phyloP scores from a whole-genome alignment of 345 rosid genomes.

The Hibiscus syriacus region DNA sequence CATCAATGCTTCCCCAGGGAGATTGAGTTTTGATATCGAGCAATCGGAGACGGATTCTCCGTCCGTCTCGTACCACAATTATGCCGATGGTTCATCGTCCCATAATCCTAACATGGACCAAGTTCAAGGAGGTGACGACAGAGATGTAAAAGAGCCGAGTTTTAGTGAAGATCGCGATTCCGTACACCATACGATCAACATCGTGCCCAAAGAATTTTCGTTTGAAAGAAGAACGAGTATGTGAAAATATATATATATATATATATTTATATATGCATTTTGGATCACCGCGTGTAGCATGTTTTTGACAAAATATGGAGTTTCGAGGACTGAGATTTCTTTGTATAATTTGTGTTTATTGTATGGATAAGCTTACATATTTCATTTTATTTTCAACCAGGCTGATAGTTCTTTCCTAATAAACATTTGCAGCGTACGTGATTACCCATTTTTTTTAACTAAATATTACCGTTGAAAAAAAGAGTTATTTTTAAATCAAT shows the following conservation, averaged over 20 bases:
- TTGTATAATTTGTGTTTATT: background rate
- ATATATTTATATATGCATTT: too few relatives aligned
- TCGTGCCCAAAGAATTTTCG: constrained; percentile 28
- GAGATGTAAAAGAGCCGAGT: constrained; percentile 4
- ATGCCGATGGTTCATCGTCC: constrained; percentile 24
- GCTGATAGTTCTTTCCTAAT: too few relatives aligned
- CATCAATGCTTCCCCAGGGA: constrained; percentile 25
- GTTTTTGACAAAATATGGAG: background rate
- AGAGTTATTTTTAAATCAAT: too few relatives aligned
- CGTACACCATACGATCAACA: constrained; percentile 26
- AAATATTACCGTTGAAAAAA: too few relatives aligned
- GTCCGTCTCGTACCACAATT: constrained; percentile 13
- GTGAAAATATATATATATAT: background rate
- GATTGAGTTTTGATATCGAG: constrained; percentile 23
- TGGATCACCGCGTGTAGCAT: background rate
- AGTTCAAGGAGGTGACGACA: background rate
- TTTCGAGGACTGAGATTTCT: background rate
- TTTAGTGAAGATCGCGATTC: background rate
- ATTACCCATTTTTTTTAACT: too few relatives aligned
- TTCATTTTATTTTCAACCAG: too few relatives aligned
- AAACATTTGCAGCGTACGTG: too few relatives aligned
- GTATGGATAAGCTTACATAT: background rate
- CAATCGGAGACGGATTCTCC: constrained; percentile 28
- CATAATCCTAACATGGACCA: constrained; percentile 9
- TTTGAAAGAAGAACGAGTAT: constrained; percentile 20